Conservation (phyloP, 768 basidiomycete species). For the Leccinellum rugosiceps region DNA sequence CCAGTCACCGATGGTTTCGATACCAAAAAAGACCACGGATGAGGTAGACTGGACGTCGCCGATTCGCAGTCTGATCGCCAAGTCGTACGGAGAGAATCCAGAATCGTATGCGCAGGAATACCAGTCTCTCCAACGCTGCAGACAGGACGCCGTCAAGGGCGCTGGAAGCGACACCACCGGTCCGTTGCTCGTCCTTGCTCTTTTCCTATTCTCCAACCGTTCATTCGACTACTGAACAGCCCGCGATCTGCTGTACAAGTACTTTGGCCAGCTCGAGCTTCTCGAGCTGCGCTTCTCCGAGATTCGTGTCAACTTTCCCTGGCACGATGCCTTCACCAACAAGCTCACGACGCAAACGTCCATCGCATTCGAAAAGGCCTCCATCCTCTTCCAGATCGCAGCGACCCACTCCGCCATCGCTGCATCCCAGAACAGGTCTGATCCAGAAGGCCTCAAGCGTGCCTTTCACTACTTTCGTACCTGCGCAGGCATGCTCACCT, state of each 20-base stretch:
- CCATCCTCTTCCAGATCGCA: conserved; percentile 94
- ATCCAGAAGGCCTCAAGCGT: conserved; percentile 89
- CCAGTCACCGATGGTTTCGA: conserved; percentile 64
- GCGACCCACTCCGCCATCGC: conserved; percentile 92
- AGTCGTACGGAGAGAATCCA: conserved; percentile 68
- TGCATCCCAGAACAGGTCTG: conserved; percentile 75
- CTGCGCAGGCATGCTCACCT: conserved; percentile 94
- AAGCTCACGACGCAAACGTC: conserved; percentile 94
- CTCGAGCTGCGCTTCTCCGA: conserved; percentile 96
- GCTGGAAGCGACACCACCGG: conserved; percentile 96
- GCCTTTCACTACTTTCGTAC: conserved; percentile 90
- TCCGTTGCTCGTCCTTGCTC: conserved; percentile 31
- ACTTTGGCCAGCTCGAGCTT: conserved; percentile 97
- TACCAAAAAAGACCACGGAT: conserved; percentile 69
- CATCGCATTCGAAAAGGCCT: conserved; percentile 97
- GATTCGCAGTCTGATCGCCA: conserved; percentile 79
- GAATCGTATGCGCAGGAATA: conserved; percentile 86
- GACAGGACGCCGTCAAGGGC: conserved; percentile 94
- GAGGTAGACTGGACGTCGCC: conserved; percentile 96
- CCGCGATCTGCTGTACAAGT: conserved; percentile 95
- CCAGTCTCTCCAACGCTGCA: conserved; percentile 79
- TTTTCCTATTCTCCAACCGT: neutral
- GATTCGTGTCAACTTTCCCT: conserved; percentile 92
- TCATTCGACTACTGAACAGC: conserved; percentile 40
- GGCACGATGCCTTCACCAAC: conserved; percentile 95